Percentiles rank a stretch among this genome's conserved stretches.
phyloP scores from a whole-genome alignment of 148 eudicot genomes.

The Chenopodium quinoa region DNA sequence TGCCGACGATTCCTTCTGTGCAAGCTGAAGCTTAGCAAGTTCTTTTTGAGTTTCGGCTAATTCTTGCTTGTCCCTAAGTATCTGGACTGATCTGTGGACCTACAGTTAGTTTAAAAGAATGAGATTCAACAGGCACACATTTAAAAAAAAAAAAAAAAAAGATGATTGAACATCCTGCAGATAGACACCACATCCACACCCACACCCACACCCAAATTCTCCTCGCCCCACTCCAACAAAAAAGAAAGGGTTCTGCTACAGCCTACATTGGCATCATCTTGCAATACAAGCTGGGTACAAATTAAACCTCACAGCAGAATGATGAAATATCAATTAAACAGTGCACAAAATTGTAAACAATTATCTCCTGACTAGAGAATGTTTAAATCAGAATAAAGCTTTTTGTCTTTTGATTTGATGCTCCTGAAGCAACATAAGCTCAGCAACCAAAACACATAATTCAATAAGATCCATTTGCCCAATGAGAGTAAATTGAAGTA shows the following conservation, averaged over 20 bases:
- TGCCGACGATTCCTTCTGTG: conserved; percentile 74
- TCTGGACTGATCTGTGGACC: conserved; percentile 96
- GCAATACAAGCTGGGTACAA: background rate
- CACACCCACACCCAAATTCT: background rate
- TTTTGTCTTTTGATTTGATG: background rate
- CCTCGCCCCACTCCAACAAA: too few relatives aligned
- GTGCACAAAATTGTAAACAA: background rate
- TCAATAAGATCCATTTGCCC: background rate
- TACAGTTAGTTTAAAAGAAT: conserved; percentile 24
- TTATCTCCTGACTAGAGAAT: background rate
- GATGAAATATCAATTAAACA: background rate
- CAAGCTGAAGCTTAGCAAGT: conserved; percentile 89
- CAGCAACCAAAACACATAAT: background rate
- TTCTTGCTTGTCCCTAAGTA: conserved; percentile 96
- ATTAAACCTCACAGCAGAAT: too few relatives aligned
- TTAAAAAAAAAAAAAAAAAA: background rate
- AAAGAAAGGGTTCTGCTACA: background rate
- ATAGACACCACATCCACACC: background rate
- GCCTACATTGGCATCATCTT: background rate
- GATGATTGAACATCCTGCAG: background rate
- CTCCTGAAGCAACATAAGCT: background rate
- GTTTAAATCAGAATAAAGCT: too few relatives aligned
- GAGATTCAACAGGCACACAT: background rate
- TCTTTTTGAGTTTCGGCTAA: conserved; percentile 94
- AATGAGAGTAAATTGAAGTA: background rate